Conservation (phyloP, 208 protist species). For the Zelonia costaricensis region DNA sequence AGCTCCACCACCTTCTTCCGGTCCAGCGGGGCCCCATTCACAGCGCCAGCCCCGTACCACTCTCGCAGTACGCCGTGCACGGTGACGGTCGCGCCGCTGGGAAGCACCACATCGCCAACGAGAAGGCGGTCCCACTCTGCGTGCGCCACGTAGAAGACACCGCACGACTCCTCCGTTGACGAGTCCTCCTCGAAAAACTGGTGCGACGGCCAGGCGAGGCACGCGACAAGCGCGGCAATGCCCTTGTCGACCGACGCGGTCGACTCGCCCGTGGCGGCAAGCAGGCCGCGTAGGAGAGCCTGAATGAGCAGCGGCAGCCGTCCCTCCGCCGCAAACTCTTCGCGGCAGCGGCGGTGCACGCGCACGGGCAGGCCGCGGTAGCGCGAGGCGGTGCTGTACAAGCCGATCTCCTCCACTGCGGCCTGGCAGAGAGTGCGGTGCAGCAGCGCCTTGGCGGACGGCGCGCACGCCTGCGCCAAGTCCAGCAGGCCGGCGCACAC, state of each 20-base stretch:
- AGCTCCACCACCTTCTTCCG: conserved; percentile 39
- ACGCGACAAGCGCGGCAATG: conserved; percentile 35
- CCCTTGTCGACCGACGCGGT: conserved; percentile 31
- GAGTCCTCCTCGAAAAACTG: conserved; percentile 81
- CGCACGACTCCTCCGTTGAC: conserved; percentile 41
- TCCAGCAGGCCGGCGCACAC: conserved; percentile 16
- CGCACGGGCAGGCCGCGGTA: conserved; percentile 60
- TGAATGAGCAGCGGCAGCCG: conserved; percentile 40
- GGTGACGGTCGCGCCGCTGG: conserved; percentile 3
- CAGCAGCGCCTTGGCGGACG: conserved; percentile 10
- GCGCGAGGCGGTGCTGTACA: conserved; percentile 54
- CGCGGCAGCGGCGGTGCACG: conserved; percentile 53
- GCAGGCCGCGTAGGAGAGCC: conserved; percentile 30
- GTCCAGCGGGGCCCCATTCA: conserved; percentile 22
- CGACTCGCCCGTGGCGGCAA: conserved; percentile 12
- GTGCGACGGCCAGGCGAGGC: conserved; percentile 77
- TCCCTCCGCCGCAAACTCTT: conserved; percentile 36
- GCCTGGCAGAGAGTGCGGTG: conserved; percentile 34
- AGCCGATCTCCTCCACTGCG: conserved; percentile 74
- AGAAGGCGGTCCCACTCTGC: conserved; percentile 59
- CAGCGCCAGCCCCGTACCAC: conserved; percentile 18
- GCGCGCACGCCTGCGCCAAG: conserved; percentile 7
- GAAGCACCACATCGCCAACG: conserved; percentile 17
- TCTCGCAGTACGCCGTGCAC: conserved; percentile 29
- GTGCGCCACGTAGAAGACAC: conserved; percentile 48